Conservation (phyloP, 2,329 filamentous ascomycete species). For the Colletotrichum coccodes region DNA sequence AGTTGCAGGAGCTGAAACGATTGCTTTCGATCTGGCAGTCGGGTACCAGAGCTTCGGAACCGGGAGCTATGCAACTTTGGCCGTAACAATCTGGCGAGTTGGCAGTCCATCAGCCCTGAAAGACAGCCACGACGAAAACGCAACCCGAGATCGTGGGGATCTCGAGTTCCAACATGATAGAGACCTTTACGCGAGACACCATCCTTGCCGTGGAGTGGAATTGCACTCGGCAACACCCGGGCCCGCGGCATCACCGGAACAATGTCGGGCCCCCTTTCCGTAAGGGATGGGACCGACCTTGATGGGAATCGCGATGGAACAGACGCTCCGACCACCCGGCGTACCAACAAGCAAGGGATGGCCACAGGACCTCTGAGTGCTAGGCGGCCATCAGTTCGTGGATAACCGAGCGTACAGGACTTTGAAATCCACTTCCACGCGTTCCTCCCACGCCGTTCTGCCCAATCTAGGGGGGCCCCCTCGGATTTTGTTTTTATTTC, state of each 20-base stretch:
- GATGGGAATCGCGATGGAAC: not conserved
- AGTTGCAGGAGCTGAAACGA: constrained; percentile 25
- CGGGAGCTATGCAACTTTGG: not conserved
- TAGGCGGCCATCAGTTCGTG: constrained; percentile 6
- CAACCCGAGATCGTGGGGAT: no score
- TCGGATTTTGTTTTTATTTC: not conserved
- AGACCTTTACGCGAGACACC: not conserved
- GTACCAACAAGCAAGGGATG: no score
- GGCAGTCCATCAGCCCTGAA: no score
- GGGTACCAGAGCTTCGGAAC: constrained; percentile 9
- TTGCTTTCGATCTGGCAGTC: constrained; percentile 8
- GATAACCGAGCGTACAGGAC: not conserved
- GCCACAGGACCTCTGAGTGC: no score
- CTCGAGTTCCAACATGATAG: not conserved
- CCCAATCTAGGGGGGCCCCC: not conserved
- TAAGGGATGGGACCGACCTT: not conserved
- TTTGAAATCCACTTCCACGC: constrained; percentile 22
- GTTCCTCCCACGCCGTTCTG: not conserved
- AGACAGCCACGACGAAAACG: not conserved
- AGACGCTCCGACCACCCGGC: not conserved
- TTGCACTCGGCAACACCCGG: constrained; percentile 18
- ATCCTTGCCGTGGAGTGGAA: not conserved
- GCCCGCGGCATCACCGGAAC: constrained; percentile 20
- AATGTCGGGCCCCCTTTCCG: constrained; percentile 8
- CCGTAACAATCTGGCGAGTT: no score